A percentile compares a stretch with the other conserved stretches of the same genome.
Evolutionary conservation across 2,329 filamentous ascomycete species (phyloP).

Genomic region (Alternaria sp.): DNA sequence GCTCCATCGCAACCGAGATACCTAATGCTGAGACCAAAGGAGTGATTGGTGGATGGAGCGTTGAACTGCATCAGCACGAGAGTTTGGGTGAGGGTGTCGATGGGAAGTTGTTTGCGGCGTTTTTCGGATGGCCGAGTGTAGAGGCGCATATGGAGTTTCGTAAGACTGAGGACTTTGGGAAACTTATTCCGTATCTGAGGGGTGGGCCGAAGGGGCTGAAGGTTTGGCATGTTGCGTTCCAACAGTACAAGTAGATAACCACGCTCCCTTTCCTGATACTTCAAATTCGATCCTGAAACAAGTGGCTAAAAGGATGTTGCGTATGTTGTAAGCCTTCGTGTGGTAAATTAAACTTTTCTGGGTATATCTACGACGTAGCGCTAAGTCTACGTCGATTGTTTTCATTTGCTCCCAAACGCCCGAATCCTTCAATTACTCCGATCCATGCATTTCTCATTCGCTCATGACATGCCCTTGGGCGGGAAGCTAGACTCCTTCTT

Average conservation of each 20-base stretch:
- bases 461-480: constrained; percentile 58
- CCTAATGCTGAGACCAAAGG: constrained; percentile 31
- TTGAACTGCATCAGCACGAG: constrained; percentile 34
- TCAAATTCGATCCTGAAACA: not conserved
- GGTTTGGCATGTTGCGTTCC: constrained; percentile 46
- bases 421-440: not conserved
- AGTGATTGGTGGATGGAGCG: constrained; percentile 44
- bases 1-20: constrained; percentile 40
- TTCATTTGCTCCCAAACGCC: not conserved
- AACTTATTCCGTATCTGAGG: constrained; percentile 51
- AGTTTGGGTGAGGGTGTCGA: constrained; percentile 31
- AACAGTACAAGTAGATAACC: constrained; percentile 6
- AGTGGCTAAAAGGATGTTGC: not conserved
- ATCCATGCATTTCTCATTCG: not conserved
- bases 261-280: not conserved
- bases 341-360: not conserved
- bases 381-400: not conserved
- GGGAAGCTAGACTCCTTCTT: constrained; percentile 79
- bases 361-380: not conserved
- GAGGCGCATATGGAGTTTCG: constrained; percentile 57
- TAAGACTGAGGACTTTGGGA: constrained; percentile 54
- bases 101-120: constrained; percentile 50
- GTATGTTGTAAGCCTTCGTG: not conserved
- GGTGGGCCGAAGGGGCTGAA: constrained; percentile 51
- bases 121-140: constrained; percentile 60